These are phyloP conservation scores for Xylariaceae sp. DNA, from an alignment of 2,329 filamentous ascomycete species.

Conservation along the genomic window DNA sequence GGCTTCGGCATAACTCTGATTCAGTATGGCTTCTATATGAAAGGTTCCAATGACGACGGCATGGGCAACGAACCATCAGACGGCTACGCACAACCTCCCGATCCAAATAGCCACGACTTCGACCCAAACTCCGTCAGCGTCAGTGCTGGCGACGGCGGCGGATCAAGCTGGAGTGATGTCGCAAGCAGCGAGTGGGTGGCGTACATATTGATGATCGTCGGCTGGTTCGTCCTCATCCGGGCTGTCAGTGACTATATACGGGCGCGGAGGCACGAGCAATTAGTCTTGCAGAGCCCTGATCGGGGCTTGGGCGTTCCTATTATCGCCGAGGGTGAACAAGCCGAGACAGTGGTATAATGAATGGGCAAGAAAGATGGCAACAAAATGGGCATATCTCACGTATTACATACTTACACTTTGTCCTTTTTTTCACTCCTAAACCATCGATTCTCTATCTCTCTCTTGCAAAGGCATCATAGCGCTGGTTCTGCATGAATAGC, in stretches of 20 bases:
- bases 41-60: conserved; percentile 49
- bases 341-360: conserved; percentile 68
- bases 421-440: no score
- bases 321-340: conserved; percentile 78
- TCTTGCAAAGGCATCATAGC: no score
- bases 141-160: conserved; percentile 33
- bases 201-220: conserved; percentile 91
- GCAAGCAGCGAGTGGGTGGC: conserved; percentile 81
- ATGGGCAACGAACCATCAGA: conserved; percentile 47
- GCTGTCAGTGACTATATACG: conserved; percentile 87
- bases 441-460: no score
- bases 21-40: conserved; percentile 97
- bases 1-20: conserved; percentile 93
- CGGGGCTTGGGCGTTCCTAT: conserved; percentile 79
- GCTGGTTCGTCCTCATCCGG: conserved; percentile 96
- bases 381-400: no score
- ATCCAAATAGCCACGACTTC: conserved; percentile 89
- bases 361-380: no score
- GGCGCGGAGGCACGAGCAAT: conserved; percentile 83
- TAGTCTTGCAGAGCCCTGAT: conserved; percentile 90
- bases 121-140: conserved; percentile 62
- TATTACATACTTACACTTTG: no score
- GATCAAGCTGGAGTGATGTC: conserved; percentile 52
- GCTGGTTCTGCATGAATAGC: no score
- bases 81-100: conserved; percentile 66